A percentile compares a stretch with the other conserved stretches of the same genome.
Evolutionary conservation across 805 yeast species (phyloP).

Genomic region (Candida bentonensis): DNA sequence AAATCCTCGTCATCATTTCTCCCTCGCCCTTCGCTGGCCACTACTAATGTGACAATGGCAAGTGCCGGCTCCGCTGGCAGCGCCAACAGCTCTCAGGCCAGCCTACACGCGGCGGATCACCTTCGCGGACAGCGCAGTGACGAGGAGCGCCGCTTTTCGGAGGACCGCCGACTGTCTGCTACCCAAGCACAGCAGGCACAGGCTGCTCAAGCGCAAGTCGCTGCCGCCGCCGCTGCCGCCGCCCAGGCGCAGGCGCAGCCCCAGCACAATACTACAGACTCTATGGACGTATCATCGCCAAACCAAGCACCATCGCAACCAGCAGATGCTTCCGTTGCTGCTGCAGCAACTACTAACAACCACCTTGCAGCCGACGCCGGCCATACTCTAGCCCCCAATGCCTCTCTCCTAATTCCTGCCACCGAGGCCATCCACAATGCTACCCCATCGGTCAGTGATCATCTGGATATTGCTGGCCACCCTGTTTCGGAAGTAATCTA

Average conservation of each 20-base stretch:
- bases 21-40: constrained; percentile 23
- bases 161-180: too few species aligned
- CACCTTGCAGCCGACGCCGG: background rate
- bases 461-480: constrained; percentile 64
- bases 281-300: background rate
- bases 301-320: constrained; percentile 2
- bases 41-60: constrained; percentile 18
- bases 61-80: background rate
- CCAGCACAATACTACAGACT: background rate
- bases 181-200: too few species aligned
- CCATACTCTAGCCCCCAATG: background rate
- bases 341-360: too few species aligned
- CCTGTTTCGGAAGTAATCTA: constrained; percentile 67
- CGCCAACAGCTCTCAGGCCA: background rate
- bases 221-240: too few species aligned
- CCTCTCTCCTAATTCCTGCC: constrained; percentile 1
- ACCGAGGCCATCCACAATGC: constrained; percentile 3
- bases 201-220: too few species aligned
- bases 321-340: too few species aligned
- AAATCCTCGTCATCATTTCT: constrained; percentile 14
- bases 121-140: background rate
- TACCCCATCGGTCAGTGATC: constrained; percentile 15
- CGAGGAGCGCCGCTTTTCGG: too few species aligned
- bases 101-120: background rate
- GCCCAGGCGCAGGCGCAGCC: background rate